Evolutionary conservation across 352 stramenopile species (phyloP), one percentile per base, ranked within the genome.

Genomic region (Phytophthora tentaculata): DNA sequence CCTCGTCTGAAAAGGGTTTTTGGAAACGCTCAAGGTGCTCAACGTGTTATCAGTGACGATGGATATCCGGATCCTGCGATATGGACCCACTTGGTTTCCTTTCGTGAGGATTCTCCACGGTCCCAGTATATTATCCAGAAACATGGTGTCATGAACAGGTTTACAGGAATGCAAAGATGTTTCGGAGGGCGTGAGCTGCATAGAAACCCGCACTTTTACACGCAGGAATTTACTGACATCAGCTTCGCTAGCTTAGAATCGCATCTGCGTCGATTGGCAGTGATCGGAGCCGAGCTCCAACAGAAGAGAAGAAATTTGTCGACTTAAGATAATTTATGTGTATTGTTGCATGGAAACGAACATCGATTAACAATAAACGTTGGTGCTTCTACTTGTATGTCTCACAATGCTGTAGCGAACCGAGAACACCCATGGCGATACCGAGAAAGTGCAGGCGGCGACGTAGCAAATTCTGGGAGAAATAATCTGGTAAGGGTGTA

Each of bases 71-170:
- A 86, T 26, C 81, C 79, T 12, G 66, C 66, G 14, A 80, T 91
- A 51, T 88, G 84, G 77, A 89, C 81, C 4, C 81, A 90, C 52
- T 62, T 92, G 56, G 53, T 88, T 56, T 78, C 83, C 44, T 81
- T 92, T 63, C 80, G 82, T 55, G 61, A 68, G 5, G 77, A 48
- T 13, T 73, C 66, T 1, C 67, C 49, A 19, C 67, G 65, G 1
- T 61, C 28, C 3, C 57, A 86, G 44, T 90, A 87, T 56, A 66
- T 59, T 52, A 74, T 88, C 14, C 68, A 84, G 50, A 84, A 83
- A 50, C 86, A 76, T 49, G 56, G 69, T 12, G 67, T 57, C 39
- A 64, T 64, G 29, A 56, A 64, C 14, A 61, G 54, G 9, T 79
- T 86, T 35, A 75, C 77, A 3, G 53, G 69, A 12, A 45, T 72